Evolutionary conservation across 768 basidiomycete species (phyloP), one percentile per base, ranked within the genome.

Genomic region (Naganishia friedmannii): DNA sequence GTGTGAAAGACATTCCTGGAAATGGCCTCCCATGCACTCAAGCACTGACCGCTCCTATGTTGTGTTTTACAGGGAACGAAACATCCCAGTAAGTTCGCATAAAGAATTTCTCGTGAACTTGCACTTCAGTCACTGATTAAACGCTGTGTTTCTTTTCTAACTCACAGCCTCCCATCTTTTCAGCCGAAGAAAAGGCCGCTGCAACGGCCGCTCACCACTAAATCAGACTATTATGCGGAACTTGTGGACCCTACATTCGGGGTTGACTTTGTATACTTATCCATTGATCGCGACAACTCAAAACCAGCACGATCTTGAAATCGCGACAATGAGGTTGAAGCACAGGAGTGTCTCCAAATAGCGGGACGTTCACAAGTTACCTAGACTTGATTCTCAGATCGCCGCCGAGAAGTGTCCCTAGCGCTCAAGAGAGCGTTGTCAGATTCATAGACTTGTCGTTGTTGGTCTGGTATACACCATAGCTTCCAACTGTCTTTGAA

Each of bases 141-240:
- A 58, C 15, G 2, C 34, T 51, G 19, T 26, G 7, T 3, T 0
- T 56, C 17, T 15, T 19, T 31, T 46, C 15, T 29, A n/a, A n/a
- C 4, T 31, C 45, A 10, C 53, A 80, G 78, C 80, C 80, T 26
- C 78, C 76, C 23, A 80, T 80, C 73, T 80, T 80, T 75, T 71
- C 78, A 5, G 77, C 74, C n/a, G 66, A 75, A 55, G 78, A 80
- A 70, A 79, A 77, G 66, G 65, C 69, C 23, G 73, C 69, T 26
- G 74, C 74, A 13, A 29, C 66, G 39, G 65, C 66, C 31, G 71
- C 69, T 28, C 39, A 68, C 19, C 63, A 70, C 23, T 63, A 45
- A 63, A n/a, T 4, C 48, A 26, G 23, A 63, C 60, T n/a, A 26
- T 28, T 28, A 26, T 19, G 28, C 39, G 23, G 60, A n/a, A 51